These are phyloP conservation scores for Elaeis oleifera DNA, from an alignment of 202 grass and related monocot genomes.

Conservation along the genomic window DNA sequence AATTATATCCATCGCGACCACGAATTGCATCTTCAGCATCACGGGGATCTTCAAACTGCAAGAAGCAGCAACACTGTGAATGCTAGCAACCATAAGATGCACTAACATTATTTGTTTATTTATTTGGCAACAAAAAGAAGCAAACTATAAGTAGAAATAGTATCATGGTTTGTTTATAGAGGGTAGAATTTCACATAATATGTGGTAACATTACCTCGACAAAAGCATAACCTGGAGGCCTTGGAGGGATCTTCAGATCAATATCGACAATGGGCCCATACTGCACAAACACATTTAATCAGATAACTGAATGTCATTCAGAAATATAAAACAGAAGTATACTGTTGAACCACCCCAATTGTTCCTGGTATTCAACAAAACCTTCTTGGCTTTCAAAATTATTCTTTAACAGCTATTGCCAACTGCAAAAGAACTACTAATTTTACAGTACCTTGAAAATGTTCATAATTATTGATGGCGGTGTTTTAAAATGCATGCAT, in stretches of 20 bases:
- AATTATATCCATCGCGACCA: slow-evolving; percentile 88
- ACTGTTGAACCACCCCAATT: neutral
- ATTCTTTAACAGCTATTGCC: too few species aligned
- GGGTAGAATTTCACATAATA: neutral
- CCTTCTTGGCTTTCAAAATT: too few species aligned
- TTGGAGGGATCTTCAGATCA: slow-evolving; percentile 94
- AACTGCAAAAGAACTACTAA: too few species aligned
- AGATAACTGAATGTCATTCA: neutral
- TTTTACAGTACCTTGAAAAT: too few species aligned
- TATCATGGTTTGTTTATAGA: too few species aligned
- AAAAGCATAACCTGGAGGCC: slow-evolving; percentile 96
- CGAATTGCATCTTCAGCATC: slow-evolving; percentile 89
- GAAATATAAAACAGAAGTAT: neutral
- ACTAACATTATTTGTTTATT: too few species aligned
- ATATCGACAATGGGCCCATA: slow-evolving; percentile 92
- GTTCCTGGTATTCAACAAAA: too few species aligned
- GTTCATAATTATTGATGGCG: too few species aligned
- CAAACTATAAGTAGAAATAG: too few species aligned
- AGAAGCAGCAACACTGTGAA: neutral
- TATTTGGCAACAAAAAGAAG: too few species aligned
- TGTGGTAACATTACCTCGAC: slow-evolving; percentile 47
- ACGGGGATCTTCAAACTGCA: slow-evolving; percentile 92
- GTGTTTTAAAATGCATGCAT: too few species aligned
- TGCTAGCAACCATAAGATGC: too few species aligned
- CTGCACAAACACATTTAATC: slow-evolving; percentile 28